Percentiles rank a stretch among this genome's conserved stretches.
These are phyloP conservation scores for Xylaria arbuscula DNA, from an alignment of 2,329 filamentous ascomycete genomes.

Conservation along the genomic window DNA sequence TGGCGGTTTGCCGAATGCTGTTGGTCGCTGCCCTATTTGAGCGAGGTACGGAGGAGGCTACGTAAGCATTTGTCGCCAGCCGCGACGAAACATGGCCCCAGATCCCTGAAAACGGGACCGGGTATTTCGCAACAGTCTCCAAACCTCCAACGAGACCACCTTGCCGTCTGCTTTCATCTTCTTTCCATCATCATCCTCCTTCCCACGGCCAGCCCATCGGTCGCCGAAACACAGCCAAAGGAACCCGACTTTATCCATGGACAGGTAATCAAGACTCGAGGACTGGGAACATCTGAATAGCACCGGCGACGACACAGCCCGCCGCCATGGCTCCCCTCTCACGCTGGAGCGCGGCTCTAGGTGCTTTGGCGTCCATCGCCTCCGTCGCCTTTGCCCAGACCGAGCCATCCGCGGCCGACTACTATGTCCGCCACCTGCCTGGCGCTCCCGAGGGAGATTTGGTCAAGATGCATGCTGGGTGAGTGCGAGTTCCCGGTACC, in stretches of 20 bases:
- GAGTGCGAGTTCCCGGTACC: conserved; percentile 52
- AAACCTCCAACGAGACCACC: conserved; percentile 35
- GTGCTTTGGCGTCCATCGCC: conserved; percentile 59
- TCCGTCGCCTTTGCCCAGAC: conserved; percentile 52
- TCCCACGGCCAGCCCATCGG: not conserved
- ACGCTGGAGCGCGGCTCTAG: conserved; percentile 48
- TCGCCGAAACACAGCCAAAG: not conserved
- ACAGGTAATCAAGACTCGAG: conserved; percentile 15
- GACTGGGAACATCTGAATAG: conserved; percentile 19
- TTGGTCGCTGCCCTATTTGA: not conserved
- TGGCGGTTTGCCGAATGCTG: not conserved
- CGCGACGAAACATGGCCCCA: conserved; percentile 24
- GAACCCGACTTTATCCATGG: conserved; percentile 29
- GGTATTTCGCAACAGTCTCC: conserved; percentile 20
- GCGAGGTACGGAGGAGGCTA: conserved; percentile 2
- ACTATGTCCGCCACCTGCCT: conserved; percentile 86
- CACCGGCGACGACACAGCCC: conserved; percentile 17
- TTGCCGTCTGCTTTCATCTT: conserved; percentile 10
- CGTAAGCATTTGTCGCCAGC: conserved; percentile 19
- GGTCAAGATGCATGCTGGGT: conserved; percentile 99
- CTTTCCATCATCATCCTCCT: conserved; percentile 9
- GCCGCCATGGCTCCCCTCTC: conserved; percentile 47
- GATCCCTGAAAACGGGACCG: conserved; percentile 24
- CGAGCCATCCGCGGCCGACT: conserved; percentile 77
- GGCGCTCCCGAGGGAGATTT: conserved; percentile 82